phyloP scores from a whole-genome alignment of 1,284 basidiomycete species.

The Leccinum fallax region DNA sequence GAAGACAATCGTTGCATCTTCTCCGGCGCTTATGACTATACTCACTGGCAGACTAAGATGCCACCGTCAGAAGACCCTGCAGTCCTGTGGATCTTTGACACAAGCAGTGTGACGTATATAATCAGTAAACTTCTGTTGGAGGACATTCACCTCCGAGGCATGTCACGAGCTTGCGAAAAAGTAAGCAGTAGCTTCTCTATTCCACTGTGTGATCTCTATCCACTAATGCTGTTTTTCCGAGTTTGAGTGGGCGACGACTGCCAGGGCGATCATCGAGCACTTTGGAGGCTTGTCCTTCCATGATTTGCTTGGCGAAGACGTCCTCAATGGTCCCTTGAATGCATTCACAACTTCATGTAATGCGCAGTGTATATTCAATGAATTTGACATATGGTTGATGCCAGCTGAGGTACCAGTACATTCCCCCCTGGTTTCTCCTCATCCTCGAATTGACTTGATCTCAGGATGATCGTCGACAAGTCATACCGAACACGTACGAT shows the following conservation, averaged over 20 bases:
- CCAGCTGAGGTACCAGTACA: background rate
- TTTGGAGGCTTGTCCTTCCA: background rate
- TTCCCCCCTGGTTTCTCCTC: background rate
- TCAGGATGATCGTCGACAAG: background rate
- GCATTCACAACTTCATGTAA: background rate
- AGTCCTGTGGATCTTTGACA: background rate
- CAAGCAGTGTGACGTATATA: background rate
- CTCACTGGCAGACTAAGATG: background rate
- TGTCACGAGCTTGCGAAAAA: background rate
- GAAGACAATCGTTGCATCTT: background rate
- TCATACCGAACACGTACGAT: background rate
- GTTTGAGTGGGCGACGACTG: background rate
- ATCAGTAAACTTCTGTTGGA: background rate
- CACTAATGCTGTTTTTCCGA: background rate
- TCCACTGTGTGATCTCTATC: background rate
- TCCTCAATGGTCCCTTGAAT: background rate
- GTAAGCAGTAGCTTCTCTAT: background rate
- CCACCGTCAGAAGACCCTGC: background rate
- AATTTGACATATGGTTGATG: background rate
- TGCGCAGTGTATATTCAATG: background rate
- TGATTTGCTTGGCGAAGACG: background rate
- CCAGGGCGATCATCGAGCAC: background rate
- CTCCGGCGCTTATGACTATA: background rate
- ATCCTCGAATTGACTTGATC: background rate
- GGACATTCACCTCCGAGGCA: background rate